Evolutionary conservation across 2,329 filamentous ascomycete species (phyloP).

Genomic region (Escovopsis sp.): DNA sequence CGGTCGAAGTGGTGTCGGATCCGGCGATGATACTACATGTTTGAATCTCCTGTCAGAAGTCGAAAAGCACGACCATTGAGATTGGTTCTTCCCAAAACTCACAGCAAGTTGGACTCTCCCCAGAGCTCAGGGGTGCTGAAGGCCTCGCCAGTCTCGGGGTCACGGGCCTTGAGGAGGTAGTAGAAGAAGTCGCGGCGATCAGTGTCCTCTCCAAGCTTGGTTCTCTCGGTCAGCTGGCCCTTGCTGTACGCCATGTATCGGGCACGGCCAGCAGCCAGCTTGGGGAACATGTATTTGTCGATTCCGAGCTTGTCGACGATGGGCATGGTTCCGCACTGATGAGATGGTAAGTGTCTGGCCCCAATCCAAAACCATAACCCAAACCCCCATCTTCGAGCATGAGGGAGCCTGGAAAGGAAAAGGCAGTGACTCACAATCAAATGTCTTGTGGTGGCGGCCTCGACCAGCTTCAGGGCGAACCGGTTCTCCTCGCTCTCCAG

Average conservation of each 20-base stretch:
- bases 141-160: slow-evolving; percentile 54
- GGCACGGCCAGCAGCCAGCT: slow-evolving; percentile 50
- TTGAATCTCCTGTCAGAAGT: too few relatives aligned
- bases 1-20: slow-evolving; percentile 58
- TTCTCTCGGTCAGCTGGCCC: slow-evolving; percentile 50
- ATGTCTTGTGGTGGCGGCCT: slow-evolving; percentile 52
- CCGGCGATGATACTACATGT: slow-evolving; percentile 47
- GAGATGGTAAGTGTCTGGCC: slow-evolving; percentile 7
- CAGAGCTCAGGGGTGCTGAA: slow-evolving; percentile 53
- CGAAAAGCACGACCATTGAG: too few relatives aligned
- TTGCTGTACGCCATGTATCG: slow-evolving; percentile 60
- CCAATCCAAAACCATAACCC: neutral
- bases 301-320: slow-evolving; percentile 50
- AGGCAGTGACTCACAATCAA: slow-evolving; percentile 41
- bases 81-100: slow-evolving; percentile 14
- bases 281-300: slow-evolving; percentile 53
- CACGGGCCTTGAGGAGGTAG: slow-evolving; percentile 55
- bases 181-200: slow-evolving; percentile 65
- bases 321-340: slow-evolving; percentile 56
- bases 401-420: too few relatives aligned
- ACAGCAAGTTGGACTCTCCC: slow-evolving; percentile 56
- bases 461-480: slow-evolving; percentile 52
- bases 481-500: slow-evolving; percentile 44
- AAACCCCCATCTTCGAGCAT: neutral
- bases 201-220: slow-evolving; percentile 48